Evolutionary conservation across 768 basidiomycete species (phyloP).

Genomic region (Lentinula detonsa): DNA sequence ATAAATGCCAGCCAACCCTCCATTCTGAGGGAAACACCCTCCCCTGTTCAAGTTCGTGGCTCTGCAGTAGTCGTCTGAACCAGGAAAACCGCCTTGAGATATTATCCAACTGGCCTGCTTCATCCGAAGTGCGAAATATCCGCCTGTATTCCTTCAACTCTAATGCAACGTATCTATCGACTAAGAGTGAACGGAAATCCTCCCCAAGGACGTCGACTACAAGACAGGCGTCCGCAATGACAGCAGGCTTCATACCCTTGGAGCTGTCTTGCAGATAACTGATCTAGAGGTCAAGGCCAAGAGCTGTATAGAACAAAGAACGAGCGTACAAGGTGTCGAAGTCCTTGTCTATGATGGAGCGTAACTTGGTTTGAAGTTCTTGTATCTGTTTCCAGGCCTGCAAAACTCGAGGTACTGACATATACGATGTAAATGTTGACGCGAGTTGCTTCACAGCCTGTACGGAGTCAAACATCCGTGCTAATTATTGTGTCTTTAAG

Average conservation of each 20-base stretch:
- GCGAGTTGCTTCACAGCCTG: constrained; percentile 89
- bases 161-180: constrained; percentile 85
- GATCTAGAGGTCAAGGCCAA: neutral
- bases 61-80: constrained; percentile 82
- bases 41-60: constrained; percentile 84
- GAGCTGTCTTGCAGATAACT: constrained; percentile 80
- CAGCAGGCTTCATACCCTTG: constrained; percentile 55
- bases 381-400: constrained; percentile 77
- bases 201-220: constrained; percentile 84
- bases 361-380: constrained; percentile 77
- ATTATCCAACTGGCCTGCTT: constrained; percentile 96
- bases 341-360: constrained; percentile 77
- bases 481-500: neutral
- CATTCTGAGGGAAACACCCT: constrained; percentile 81
- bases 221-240: constrained; percentile 78
- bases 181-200: constrained; percentile 74
- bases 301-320: neutral
- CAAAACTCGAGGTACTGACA: constrained; percentile 67
- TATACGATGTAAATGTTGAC: constrained; percentile 72
- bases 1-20: constrained; percentile 78
- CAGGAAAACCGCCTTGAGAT: constrained; percentile 89
- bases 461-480: neutral
- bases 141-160: constrained; percentile 95
- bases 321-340: constrained; percentile 85
- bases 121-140: constrained; percentile 89